A percentile compares a stretch with the other conserved stretches of the same genome.
These are phyloP conservation scores for Mimosa pudica DNA, from an alignment of 306 rosid genomes.

Conservation along the genomic window DNA sequence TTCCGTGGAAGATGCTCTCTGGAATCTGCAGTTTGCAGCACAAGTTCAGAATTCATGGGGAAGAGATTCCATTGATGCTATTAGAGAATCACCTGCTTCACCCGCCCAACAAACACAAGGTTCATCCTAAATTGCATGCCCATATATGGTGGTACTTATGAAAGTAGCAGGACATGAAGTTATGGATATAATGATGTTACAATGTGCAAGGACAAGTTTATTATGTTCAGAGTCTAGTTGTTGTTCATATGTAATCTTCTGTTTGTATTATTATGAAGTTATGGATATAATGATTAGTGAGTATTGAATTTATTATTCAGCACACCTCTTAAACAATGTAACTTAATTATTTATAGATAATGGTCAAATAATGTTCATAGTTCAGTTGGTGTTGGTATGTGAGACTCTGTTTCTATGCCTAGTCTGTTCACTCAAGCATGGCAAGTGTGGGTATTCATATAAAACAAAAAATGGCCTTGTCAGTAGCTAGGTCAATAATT, in stretches of 20 bases:
- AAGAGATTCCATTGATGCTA: not conserved
- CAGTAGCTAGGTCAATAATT: no score
- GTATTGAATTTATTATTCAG: no score
- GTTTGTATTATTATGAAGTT: not conserved
- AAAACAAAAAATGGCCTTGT: no score
- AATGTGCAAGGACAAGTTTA: not conserved
- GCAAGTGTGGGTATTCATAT: not conserved
- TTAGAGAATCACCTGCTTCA: slow-evolving; percentile 43
- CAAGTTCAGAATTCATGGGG: slow-evolving; percentile 78
- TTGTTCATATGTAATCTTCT: not conserved
- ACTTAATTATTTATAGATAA: no score
- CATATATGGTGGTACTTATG: not conserved
- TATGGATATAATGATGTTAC: not conserved
- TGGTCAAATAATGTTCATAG: no score
- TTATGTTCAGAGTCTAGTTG: not conserved
- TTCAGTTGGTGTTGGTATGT: no score
- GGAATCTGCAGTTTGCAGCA: slow-evolving; percentile 95
- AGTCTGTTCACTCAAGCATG: not conserved
- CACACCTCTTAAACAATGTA: no score
- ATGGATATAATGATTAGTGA: no score
- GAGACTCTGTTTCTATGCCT: no score
- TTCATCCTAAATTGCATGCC: not conserved
- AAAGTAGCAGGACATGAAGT: not conserved
- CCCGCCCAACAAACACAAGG: slow-evolving; percentile 33
- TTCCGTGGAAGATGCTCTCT: slow-evolving; percentile 85